These are phyloP conservation scores for Triticum monococcum DNA, from an alignment of 176 grass and related monocot species.

Conservation along the genomic window DNA sequence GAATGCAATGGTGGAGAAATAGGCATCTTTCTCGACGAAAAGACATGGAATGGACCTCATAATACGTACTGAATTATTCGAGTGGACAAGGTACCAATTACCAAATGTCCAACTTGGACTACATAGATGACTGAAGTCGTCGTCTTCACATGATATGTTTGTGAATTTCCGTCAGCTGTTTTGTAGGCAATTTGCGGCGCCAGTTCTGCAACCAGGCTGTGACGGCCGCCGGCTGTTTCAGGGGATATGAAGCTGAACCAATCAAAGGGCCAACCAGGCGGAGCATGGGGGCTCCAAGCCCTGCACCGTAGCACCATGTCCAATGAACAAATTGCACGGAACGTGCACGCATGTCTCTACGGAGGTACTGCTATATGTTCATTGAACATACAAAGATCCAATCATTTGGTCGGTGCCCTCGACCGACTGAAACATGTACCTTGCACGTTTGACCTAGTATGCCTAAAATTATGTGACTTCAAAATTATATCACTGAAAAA, in stretches of 20 bases:
- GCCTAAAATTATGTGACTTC: too few relatives aligned
- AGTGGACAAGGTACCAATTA: background rate
- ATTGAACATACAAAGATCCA: background rate
- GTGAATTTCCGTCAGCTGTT: background rate
- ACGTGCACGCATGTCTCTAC: background rate
- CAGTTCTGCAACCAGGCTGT: conserved; percentile 14
- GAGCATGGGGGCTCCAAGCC: background rate
- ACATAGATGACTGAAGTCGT: conserved; percentile 35
- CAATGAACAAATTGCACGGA: conserved; percentile 10
- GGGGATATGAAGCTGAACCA: background rate
- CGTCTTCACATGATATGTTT: conserved; percentile 37
- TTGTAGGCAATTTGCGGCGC: conserved; percentile 34
- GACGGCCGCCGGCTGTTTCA: background rate
- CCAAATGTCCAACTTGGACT: background rate
- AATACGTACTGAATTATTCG: conserved; percentile 20
- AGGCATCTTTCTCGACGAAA: conserved; percentile 30
- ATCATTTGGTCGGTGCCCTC: background rate
- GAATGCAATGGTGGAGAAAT: background rate
- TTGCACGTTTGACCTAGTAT: too few relatives aligned
- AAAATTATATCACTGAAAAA: too few relatives aligned
- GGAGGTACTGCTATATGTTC: background rate
- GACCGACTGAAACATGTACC: background rate
- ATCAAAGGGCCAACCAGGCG: background rate
- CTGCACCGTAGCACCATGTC: conserved; percentile 4
- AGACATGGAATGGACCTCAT: conserved; percentile 34